These are phyloP conservation scores for Solanum chacoense DNA, from an alignment of 305 asterid genomes.

Conservation along the genomic window DNA sequence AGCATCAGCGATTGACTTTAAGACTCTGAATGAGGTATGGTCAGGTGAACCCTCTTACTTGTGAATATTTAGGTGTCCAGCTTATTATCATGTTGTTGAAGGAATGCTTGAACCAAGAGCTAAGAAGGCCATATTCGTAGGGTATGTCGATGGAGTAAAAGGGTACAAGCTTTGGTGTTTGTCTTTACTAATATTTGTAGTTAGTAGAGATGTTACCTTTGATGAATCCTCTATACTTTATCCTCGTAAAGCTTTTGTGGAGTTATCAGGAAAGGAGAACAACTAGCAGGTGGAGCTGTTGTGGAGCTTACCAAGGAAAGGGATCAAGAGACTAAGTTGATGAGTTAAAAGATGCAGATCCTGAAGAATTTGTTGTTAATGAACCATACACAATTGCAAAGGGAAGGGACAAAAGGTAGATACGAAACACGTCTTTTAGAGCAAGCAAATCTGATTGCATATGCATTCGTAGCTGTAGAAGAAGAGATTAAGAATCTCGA, in stretches of 20 bases:
- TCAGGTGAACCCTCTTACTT: not conserved
- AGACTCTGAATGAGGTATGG: no score
- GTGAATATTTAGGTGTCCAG: not conserved
- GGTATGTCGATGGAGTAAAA: not conserved
- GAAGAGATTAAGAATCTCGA: not conserved
- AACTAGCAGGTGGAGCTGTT: not conserved
- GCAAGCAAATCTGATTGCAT: not conserved
- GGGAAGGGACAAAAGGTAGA: not conserved
- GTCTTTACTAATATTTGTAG: not conserved
- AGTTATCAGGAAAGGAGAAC: not conserved
- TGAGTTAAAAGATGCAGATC: not conserved
- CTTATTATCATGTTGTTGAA: not conserved
- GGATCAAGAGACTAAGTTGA: not conserved
- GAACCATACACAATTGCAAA: not conserved
- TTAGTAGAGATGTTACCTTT: not conserved
- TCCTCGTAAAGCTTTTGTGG: not conserved
- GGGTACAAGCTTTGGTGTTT: not conserved
- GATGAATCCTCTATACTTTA: not conserved
- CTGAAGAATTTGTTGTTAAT: not conserved
- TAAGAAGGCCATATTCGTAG: not conserved
- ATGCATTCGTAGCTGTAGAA: not conserved
- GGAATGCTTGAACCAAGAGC: not conserved
- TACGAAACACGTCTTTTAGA: not conserved
- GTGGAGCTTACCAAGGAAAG: not conserved
- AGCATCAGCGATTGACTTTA: not conserved